Conservation (phyloP, 176 grass and related monocot species). For the Saccharum spontaneum region DNA sequence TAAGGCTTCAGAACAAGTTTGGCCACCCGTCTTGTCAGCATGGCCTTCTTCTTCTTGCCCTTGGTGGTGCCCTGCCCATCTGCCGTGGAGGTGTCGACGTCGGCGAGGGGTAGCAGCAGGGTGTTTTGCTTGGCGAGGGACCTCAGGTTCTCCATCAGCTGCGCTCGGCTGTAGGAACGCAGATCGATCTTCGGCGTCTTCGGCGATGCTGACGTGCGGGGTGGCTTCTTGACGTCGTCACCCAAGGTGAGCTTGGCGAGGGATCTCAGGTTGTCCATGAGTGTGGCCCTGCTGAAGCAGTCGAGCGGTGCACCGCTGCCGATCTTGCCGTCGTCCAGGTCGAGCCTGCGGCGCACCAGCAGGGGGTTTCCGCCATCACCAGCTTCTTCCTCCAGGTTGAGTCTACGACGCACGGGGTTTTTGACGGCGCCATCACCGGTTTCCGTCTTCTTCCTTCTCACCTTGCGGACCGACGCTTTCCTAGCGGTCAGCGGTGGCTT, state of each 20-base stretch:
- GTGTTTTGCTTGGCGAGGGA: background rate
- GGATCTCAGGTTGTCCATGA: background rate
- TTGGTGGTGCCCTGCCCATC: background rate
- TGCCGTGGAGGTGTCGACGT: background rate
- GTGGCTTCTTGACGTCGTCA: background rate
- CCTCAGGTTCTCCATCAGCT: slow-evolving; percentile 2
- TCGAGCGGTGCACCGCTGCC: background rate
- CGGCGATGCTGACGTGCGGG: background rate
- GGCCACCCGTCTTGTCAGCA: background rate
- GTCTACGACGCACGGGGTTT: background rate
- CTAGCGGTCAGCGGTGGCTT: background rate
- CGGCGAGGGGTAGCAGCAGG: background rate
- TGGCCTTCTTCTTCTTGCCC: background rate
- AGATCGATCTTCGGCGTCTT: background rate
- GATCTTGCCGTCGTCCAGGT: background rate
- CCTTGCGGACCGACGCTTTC: background rate
- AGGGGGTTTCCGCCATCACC: background rate
- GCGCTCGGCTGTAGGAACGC: background rate
- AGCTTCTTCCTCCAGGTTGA: background rate
- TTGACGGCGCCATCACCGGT: background rate
- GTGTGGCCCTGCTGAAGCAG: background rate
- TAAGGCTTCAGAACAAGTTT: background rate
- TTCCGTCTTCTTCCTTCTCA: background rate
- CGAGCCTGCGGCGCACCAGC: background rate
- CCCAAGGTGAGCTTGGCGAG: background rate